Conservation (phyloP, 208 protist species). For the Leishmania tropica region DNA sequence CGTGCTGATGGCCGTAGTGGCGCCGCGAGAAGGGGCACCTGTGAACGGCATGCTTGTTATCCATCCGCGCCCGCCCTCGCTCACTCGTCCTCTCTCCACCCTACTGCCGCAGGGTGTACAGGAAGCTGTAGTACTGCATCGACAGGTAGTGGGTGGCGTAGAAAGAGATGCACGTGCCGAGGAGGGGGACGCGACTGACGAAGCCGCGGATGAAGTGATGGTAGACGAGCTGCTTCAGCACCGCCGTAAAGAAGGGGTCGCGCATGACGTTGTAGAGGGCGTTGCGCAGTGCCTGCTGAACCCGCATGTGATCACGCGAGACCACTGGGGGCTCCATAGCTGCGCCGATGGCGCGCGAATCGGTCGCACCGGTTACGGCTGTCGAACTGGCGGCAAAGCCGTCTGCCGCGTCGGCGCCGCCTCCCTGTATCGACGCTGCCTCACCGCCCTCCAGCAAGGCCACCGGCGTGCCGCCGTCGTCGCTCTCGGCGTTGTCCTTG, state of each 20-base stretch:
- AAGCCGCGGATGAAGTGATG: slow-evolving; percentile 68
- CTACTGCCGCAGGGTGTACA: slow-evolving; percentile 78
- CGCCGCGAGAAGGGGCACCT: neutral
- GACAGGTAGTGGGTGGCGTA: slow-evolving; percentile 76
- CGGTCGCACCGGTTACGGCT: neutral
- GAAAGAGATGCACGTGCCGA: slow-evolving; percentile 60
- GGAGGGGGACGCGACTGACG: slow-evolving; percentile 71
- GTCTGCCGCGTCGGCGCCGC: slow-evolving; percentile 7
- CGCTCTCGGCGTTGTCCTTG: slow-evolving; percentile 25
- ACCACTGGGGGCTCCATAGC: slow-evolving; percentile 31
- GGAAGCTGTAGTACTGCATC: slow-evolving; percentile 88
- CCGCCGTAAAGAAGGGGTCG: slow-evolving; percentile 81
- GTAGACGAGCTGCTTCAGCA: slow-evolving; percentile 73
- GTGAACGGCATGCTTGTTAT: neutral
- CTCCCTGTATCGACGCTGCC: neutral
- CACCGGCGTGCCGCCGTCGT: slow-evolving; percentile 10
- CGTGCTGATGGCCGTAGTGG: neutral
- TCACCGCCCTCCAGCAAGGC: slow-evolving; percentile 1
- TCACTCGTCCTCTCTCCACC: too few species aligned
- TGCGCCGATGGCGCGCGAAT: slow-evolving; percentile 14
- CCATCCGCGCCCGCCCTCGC: neutral
- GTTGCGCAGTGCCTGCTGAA: slow-evolving; percentile 71
- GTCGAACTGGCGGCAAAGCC: neutral
- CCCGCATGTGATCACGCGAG: slow-evolving; percentile 66
- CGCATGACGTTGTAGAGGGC: slow-evolving; percentile 55